Evolutionary conservation across 768 basidiomycete species (phyloP).

Genomic region (Auricularia auricula-judae): DNA sequence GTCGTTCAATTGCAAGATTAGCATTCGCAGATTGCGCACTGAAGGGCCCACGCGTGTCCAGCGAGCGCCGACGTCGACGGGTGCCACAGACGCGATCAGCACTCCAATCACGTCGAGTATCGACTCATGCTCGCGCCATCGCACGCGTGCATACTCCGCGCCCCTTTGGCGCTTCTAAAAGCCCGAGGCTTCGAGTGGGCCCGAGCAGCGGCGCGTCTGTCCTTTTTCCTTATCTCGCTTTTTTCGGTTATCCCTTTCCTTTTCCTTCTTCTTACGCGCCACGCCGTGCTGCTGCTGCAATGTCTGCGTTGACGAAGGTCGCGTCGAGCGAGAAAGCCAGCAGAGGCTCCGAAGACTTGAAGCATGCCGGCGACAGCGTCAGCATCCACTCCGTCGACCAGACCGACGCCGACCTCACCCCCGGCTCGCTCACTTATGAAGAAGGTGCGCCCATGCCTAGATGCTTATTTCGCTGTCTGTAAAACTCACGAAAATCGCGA

Average conservation of each 20-base stretch:
- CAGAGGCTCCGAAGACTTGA: not conserved
- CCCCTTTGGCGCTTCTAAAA: not conserved
- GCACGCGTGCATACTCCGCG: not conserved
- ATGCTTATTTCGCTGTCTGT: too few species aligned
- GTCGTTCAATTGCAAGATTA: too few species aligned
- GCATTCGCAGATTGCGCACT: too few species aligned
- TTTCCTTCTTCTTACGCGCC: not conserved
- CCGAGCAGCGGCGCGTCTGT: not conserved
- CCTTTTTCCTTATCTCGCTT: not conserved
- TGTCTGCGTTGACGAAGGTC: not conserved
- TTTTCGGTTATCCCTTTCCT: not conserved
- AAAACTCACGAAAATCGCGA: too few species aligned
- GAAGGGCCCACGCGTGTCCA: too few species aligned
- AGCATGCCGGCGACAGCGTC: not conserved
- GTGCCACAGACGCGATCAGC: not conserved
- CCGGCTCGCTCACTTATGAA: constrained; percentile 36
- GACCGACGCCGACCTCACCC: constrained; percentile 19
- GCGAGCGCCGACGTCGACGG: too few species aligned
- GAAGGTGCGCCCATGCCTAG: constrained; percentile 27
- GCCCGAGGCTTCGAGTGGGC: not conserved
- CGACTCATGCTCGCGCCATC: not conserved
- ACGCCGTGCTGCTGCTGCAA: not conserved
- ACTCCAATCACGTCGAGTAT: not conserved
- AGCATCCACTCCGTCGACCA: not conserved
- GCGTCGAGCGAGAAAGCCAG: not conserved